A percentile compares a stretch with the other conserved stretches of the same genome.
Conservation (phyloP, 208 protist species). For the Porcisia deanei region DNA sequence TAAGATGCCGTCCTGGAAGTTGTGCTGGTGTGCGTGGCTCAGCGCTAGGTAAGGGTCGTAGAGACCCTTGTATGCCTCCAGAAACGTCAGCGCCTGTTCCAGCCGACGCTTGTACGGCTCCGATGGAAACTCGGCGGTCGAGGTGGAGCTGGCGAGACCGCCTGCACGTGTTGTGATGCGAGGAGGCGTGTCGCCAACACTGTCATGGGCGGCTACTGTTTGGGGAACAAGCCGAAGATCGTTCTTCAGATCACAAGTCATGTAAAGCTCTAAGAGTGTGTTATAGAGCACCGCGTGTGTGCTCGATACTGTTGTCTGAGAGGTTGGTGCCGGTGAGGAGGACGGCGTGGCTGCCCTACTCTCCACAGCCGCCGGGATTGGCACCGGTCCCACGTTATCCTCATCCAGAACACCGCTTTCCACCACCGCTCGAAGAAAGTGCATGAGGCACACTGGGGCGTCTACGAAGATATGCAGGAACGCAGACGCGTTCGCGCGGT, state of each 20-base stretch:
- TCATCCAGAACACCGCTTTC: constrained; percentile 48
- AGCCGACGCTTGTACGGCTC: constrained; percentile 50
- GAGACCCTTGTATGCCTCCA: constrained; percentile 51
- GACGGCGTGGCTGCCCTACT: neutral
- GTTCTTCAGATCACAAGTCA: constrained; percentile 52
- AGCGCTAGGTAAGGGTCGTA: constrained; percentile 94
- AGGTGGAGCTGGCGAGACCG: neutral
- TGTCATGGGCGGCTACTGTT: neutral
- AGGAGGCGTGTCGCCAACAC: neutral
- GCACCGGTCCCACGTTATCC: constrained; percentile 9
- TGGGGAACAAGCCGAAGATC: constrained; percentile 15
- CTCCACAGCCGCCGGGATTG: neutral
- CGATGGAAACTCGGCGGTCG: constrained; percentile 33
- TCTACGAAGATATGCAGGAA: constrained; percentile 94
- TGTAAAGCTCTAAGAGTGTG: constrained; percentile 97
- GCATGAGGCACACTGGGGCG: constrained; percentile 80
- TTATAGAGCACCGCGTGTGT: constrained; percentile 68
- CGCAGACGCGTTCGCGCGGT: constrained; percentile 62
- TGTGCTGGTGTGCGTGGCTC: constrained; percentile 84
- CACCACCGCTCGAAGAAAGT: constrained; percentile 93
- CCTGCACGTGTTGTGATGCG: constrained; percentile 1
- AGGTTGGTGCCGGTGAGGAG: neutral
- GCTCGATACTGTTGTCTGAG: constrained; percentile 15
- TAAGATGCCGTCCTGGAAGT: constrained; percentile 89
- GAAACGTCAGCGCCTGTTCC: constrained; percentile 60